Evolutionary conservation across 345 rosid genomes (phyloP), one percentile per base, ranked within the genome.

Genomic region (Ceriops tagal): DNA sequence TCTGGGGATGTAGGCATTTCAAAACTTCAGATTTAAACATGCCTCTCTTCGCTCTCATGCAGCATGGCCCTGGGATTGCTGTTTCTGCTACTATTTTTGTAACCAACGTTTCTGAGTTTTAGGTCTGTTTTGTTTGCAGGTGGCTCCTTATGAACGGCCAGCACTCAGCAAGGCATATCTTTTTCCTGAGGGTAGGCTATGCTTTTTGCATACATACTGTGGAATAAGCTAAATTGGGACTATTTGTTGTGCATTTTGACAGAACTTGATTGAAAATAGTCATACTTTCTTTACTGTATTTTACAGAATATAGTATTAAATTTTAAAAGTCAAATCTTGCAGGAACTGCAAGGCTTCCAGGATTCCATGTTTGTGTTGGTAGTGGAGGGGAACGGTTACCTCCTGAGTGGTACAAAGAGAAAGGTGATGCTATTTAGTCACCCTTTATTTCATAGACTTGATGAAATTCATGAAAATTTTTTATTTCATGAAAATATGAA

Each of bases 341-440:
- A 95, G 99, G 93, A 35, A 79, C 96, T 80, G 96, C 99, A 73
- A 88, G 99, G 75, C 99, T 92, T 78, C 99, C 99, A 2, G 97
- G 98, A 37, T 95, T 95, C 79, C 92, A 92, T 84, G 83, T 80
- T 68, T 95, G 99, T 77, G 99, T 95, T 81, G 99, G 99, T 70
- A 81, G 93, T 75, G 98, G 99, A 30, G 98, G 99, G 69, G 98
- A 92, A 78, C 92, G 96, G 79, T 80, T 90, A 39, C 90, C 85
- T 72, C 96, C 92, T 61, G 97, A 92, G 80, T 90, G 96, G 81
- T 95, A 95, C 91, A 79, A 68, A 35, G 90, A 92, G 83, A 86
- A 88, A 83, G 99, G 98, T 89, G 71, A 77, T 62, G 3, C 56
- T 37, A 9, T 31, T 63, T 31, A 28, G 7, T 28, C 22, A 32